Evolutionary conservation across 805 yeast genomes (phyloP).

Genomic region (Candida schatavii): DNA sequence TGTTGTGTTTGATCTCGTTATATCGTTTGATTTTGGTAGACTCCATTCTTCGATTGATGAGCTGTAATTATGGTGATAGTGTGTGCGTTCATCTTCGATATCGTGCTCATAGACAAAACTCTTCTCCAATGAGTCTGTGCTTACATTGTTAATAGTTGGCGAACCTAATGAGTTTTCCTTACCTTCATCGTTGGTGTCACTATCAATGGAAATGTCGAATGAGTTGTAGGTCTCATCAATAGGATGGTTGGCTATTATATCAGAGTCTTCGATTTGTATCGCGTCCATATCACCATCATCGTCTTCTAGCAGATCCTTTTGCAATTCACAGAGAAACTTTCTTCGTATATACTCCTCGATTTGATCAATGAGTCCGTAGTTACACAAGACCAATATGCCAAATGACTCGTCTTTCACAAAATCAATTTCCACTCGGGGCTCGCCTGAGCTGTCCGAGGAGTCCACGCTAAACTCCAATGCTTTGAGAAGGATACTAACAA

Average conservation of each 20-base stretch:
- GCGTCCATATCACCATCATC: not conserved
- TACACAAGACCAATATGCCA: slow-evolving; percentile 26
- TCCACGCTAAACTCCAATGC: slow-evolving; percentile 20
- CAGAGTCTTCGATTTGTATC: not conserved
- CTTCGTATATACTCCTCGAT: slow-evolving; percentile 26
- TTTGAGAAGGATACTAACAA: slow-evolving; percentile 27
- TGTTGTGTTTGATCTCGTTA: slow-evolving; percentile 17
- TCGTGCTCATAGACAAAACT: slow-evolving; percentile 11
- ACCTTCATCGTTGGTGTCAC: not conserved
- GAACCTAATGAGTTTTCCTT: slow-evolving; percentile 1
- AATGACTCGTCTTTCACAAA: slow-evolving; percentile 31
- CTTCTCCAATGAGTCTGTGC: slow-evolving; percentile 8
- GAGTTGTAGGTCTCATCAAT: not conserved
- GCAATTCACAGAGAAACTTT: slow-evolving; percentile 14
- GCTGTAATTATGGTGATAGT: slow-evolving; percentile 14
- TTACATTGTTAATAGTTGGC: slow-evolving; percentile 10
- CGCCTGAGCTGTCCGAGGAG: slow-evolving; percentile 2
- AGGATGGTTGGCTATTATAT: not conserved
- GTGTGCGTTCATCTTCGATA: no score
- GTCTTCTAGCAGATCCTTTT: not conserved
- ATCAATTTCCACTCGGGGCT: slow-evolving; percentile 14
- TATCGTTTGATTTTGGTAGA: slow-evolving; percentile 22
- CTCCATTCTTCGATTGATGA: slow-evolving; percentile 15
- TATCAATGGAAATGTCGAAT: not conserved
- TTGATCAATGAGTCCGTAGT: slow-evolving; percentile 20